A percentile compares a stretch with the other conserved stretches of the same genome.
Evolutionary conservation across 148 eudicot species (phyloP).

Genomic region (Cornus kousa): DNA sequence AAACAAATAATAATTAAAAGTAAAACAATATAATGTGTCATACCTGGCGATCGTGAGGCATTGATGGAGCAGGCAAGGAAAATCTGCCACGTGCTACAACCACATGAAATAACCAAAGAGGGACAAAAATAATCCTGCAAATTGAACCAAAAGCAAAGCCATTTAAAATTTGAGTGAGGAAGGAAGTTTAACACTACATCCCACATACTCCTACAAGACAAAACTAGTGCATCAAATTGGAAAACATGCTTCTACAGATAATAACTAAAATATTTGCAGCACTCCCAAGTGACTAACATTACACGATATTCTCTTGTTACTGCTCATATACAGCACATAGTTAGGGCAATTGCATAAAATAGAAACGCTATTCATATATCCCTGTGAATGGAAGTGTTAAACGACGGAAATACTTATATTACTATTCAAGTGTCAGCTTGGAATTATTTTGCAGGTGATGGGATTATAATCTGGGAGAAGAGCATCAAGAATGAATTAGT

Average conservation of each 20-base stretch:
- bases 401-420: no score
- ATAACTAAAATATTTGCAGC: no score
- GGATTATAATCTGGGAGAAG: no score
- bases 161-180: not conserved
- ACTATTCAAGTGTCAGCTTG: no score
- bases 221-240: not conserved
- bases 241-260: not conserved
- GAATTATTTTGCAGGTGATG: no score
- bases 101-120: constrained; percentile 49
- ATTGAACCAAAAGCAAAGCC: constrained; percentile 7
- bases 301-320: no score
- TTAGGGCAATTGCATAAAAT: no score
- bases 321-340: no score
- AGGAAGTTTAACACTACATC: not conserved
- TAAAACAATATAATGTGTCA: not conserved
- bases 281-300: no score
- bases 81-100: constrained; percentile 52
- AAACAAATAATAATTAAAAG: not conserved
- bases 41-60: constrained; percentile 47
- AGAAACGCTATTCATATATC: no score
- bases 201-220: not conserved
- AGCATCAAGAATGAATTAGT: no score
- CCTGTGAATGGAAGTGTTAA: no score
- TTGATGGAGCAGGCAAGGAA: constrained; percentile 51
- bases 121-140: constrained; percentile 39